Evolutionary conservation across 2,329 filamentous ascomycete genomes (phyloP).

Genomic region (Ophiostoma tasmaniense): DNA sequence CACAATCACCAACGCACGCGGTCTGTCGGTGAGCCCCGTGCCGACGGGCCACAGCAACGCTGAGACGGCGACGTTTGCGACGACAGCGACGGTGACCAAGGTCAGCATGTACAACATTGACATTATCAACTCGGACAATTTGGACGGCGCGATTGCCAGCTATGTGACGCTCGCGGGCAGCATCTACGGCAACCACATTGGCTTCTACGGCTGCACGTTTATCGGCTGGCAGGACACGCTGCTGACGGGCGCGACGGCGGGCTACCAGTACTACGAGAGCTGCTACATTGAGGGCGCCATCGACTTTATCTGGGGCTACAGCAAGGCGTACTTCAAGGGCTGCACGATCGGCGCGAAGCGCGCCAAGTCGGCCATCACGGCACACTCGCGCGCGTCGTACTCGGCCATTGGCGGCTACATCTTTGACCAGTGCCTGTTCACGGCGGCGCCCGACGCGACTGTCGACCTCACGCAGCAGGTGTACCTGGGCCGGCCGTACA

Average conservation of each 20-base stretch:
- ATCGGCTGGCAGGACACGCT: constrained; percentile 28
- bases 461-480: constrained; percentile 42
- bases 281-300: constrained; percentile 29
- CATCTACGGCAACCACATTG: constrained; percentile 29
- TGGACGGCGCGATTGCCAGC: constrained; percentile 21
- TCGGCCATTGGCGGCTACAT: constrained; percentile 21
- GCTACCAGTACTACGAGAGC: constrained; percentile 27
- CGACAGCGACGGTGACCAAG: constrained; percentile 33
- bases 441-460: constrained; percentile 25
- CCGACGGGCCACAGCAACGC: constrained; percentile 30
- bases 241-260: constrained; percentile 22
- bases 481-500: constrained; percentile 46
- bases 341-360: constrained; percentile 32
- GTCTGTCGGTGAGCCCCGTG: constrained; percentile 32
- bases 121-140: constrained; percentile 27
- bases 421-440: constrained; percentile 8
- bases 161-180: constrained; percentile 25
- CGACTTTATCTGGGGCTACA: constrained; percentile 21
- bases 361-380: constrained; percentile 26
- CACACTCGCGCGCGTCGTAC: constrained; percentile 26
- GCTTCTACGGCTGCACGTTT: constrained; percentile 25
- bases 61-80: neutral
- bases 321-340: constrained; percentile 25
- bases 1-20: constrained; percentile 30
- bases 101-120: constrained; percentile 46